phyloP scores from a whole-genome alignment of 305 asterid species.

The Solanum hybrid region DNA sequence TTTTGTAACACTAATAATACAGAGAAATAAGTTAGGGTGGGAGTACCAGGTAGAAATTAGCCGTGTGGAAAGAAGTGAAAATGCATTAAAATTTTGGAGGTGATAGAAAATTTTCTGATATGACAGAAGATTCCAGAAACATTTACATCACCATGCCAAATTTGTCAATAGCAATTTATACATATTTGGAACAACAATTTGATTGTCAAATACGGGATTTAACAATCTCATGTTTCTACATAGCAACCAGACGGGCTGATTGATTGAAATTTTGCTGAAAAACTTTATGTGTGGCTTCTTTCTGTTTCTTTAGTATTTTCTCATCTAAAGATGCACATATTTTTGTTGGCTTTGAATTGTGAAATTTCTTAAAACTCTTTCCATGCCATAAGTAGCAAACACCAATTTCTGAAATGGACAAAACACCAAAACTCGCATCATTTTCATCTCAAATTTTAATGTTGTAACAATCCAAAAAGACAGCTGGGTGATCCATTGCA shows the following conservation, averaged over 20 bases:
- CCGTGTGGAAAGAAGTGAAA: too few species aligned
- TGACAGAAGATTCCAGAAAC: too few species aligned
- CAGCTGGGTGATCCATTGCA: conserved; percentile 88
- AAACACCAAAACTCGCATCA: conserved; percentile 44
- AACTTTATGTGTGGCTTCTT: conserved; percentile 47
- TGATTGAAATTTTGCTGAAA: conserved; percentile 68
- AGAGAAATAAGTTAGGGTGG: too few species aligned
- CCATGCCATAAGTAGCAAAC: conserved; percentile 81
- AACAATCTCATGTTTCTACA: too few species aligned
- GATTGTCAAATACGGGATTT: too few species aligned
- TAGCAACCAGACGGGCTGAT: conserved; percentile 31
- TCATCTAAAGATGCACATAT: conserved; percentile 46
- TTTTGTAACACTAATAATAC: not conserved
- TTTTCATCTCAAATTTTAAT: conserved; percentile 25
- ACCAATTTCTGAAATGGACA: conserved; percentile 83
- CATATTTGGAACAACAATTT: too few species aligned
- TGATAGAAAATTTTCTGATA: too few species aligned
- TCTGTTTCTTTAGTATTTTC: conserved; percentile 34
- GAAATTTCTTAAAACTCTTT: conserved; percentile 49
- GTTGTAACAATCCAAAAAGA: conserved; percentile 58
- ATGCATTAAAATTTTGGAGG: too few species aligned
- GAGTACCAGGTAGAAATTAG: too few species aligned
- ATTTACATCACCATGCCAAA: too few species aligned
- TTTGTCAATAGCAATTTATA: too few species aligned
- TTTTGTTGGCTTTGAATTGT: conserved; percentile 58